Base-by-base conservation (phyloP, 352 stramenopile genomes). In the Plasmopara viticola region DNA sequence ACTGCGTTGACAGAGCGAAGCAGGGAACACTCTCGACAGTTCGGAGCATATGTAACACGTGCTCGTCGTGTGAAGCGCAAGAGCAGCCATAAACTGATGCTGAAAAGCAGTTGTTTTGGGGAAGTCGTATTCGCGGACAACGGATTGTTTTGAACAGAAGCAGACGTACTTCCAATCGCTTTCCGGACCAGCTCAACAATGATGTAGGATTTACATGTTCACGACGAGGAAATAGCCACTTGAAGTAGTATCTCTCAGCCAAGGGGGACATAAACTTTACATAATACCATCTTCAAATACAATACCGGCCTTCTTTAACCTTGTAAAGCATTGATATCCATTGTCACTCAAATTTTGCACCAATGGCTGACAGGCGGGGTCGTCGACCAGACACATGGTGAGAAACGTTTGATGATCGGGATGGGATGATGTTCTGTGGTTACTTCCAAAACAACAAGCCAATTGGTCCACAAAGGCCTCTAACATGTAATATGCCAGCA, bases 31-130 rank as follows among this genome's bases (percentile, higher is more conserved):
- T 28, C 39, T 20, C 7, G 39, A 44, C 12, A 44, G 0, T 28
- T 44, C 39, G 12, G 39, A 12, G 39, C 39, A 44, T 28, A 44
- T 44, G 6, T 29, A 44, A n/a, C 39, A 44, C 39, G 39, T 44
- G 9, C 39, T 20, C 5, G 14, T 7, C n/a, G 39, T 44, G 39
- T 44, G 14, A 6, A 20, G 5, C 1, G 39, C 39, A 44, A 44
- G 39, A 28, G 5, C 13, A 8, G 5, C 39, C 39, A 44, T 44
- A 28, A 44, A 44, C 15, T 44, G 39, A 44, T 44, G 39, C 39
- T 44, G 39, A 12, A 44, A 44, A 15, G 25, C 15, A 44, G 39
- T n/a, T 44, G 7, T 15, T 28, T 44, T 44, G n/a, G 39, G 39
- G 13, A 44, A 44, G 15, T 44, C 15, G 5, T 20, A 9, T 9